Evolutionary conservation across 352 stramenopile genomes (phyloP).

Genomic region (Phytophthora citrophthora): DNA sequence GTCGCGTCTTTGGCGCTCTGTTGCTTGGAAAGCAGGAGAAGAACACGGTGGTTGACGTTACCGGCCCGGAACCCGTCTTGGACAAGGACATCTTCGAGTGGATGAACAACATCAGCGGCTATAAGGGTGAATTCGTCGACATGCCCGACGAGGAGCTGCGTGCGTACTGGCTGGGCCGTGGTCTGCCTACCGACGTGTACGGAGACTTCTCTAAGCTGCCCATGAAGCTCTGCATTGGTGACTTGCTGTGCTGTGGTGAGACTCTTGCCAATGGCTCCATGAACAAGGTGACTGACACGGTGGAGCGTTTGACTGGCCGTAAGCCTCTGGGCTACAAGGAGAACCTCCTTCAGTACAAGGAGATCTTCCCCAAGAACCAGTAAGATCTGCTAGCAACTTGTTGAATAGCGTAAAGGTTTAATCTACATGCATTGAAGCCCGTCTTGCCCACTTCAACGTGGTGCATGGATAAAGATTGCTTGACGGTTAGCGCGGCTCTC

Average conservation of each 20-base stretch:
- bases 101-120: slow-evolving; percentile 31
- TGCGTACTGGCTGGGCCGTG: slow-evolving; percentile 17
- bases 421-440: slow-evolving; percentile 12
- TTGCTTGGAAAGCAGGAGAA: slow-evolving; percentile 27
- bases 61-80: slow-evolving; percentile 20
- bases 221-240: slow-evolving; percentile 34
- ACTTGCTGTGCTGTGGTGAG: slow-evolving; percentile 28
- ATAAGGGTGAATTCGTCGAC: slow-evolving; percentile 34
- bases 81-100: slow-evolving; percentile 34
- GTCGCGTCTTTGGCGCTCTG: slow-evolving; percentile 26
- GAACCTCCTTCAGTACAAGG: slow-evolving; percentile 18
- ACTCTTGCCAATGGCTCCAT: slow-evolving; percentile 28
- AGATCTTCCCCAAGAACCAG: slow-evolving; percentile 25
- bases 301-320: slow-evolving; percentile 18
- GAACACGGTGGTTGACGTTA: slow-evolving; percentile 32
- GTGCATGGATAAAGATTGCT: neutral
- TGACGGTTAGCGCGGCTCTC: neutral
- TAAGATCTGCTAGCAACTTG: neutral
- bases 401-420: slow-evolving; percentile 19
- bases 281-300: slow-evolving; percentile 18
- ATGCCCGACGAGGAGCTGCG: slow-evolving; percentile 39
- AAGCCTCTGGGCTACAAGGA: slow-evolving; percentile 25
- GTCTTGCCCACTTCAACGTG: slow-evolving; percentile 9
- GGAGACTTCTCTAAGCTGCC: slow-evolving; percentile 22
- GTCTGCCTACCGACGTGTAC: slow-evolving; percentile 21